These are phyloP conservation scores for Camellia sinensis DNA, from an alignment of 148 eudicot species.

Conservation along the genomic window DNA sequence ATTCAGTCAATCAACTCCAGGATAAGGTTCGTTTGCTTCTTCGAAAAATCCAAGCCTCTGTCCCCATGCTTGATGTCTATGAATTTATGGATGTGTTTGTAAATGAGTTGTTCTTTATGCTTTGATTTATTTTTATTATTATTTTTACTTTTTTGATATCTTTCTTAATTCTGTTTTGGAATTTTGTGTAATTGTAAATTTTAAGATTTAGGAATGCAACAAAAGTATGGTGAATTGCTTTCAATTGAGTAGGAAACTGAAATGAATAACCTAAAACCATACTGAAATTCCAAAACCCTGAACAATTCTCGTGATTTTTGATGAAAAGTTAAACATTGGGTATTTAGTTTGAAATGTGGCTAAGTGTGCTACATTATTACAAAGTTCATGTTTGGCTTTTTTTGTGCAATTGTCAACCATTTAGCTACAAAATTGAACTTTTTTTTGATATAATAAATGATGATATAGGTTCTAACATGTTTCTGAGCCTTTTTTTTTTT, in stretches of 20 bases:
- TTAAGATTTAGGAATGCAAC: not conserved
- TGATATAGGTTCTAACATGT: not conserved
- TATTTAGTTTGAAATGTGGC: not conserved
- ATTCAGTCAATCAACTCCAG: constrained; percentile 15
- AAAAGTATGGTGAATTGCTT: not conserved
- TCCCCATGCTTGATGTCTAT: not conserved
- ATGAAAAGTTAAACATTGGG: not conserved
- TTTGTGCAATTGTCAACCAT: not conserved
- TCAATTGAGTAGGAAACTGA: not conserved
- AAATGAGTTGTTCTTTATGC: not conserved
- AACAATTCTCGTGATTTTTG: not conserved
- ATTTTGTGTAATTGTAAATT: not conserved
- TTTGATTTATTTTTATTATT: not conserved
- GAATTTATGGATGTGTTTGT: not conserved
- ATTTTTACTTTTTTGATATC: not conserved
- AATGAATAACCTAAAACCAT: not conserved
- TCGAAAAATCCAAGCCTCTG: not conserved
- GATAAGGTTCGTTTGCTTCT: constrained; percentile 29
- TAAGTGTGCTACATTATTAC: not conserved
- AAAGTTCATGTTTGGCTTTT: not conserved
- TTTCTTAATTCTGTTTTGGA: not conserved
- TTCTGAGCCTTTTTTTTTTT: not conserved
- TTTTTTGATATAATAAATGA: not conserved
- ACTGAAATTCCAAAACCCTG: not conserved
- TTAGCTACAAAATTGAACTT: not conserved